phyloP scores from a whole-genome alignment of 2,329 filamentous ascomycete genomes.

The Niveomyces coronatus region DNA sequence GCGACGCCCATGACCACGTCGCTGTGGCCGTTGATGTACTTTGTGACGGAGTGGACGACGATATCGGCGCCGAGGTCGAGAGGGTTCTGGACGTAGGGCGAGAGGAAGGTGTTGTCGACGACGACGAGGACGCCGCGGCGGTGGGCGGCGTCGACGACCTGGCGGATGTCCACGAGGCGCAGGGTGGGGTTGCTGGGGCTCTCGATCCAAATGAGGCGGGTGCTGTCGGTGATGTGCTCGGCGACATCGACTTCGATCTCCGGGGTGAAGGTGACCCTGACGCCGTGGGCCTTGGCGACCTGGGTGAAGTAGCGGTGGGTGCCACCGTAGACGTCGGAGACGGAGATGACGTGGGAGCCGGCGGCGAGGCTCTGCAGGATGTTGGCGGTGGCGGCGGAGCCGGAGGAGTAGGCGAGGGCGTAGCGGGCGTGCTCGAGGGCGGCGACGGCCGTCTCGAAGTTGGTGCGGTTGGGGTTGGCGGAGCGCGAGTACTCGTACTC shows the following conservation, averaged over 20 bases:
- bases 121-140: constrained; percentile 84
- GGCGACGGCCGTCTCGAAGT: constrained; percentile 87
- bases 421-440: constrained; percentile 87
- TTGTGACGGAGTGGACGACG: constrained; percentile 93
- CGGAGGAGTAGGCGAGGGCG: constrained; percentile 88
- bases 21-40: constrained; percentile 97
- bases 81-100: constrained; percentile 93
- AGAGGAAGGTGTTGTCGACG: constrained; percentile 98
- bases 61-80: constrained; percentile 93
- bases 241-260: constrained; percentile 83
- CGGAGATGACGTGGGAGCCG: constrained; percentile 88
- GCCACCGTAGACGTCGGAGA: constrained; percentile 95
- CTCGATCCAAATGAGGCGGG: constrained; percentile 94
- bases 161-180: constrained; percentile 82
- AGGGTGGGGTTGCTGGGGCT: constrained; percentile 91
- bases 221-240: constrained; percentile 75
- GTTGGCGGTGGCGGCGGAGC: constrained; percentile 84
- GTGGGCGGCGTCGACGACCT: constrained; percentile 74
- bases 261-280: constrained; percentile 88
- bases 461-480: constrained; percentile 87
- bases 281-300: constrained; percentile 87
- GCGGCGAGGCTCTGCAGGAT: constrained; percentile 87
- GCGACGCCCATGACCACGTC: constrained; percentile 97
- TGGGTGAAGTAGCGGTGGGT: constrained; percentile 99
- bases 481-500: constrained; percentile 88